Evolutionary conservation across 148 eudicot genomes (phyloP), one percentile per base, ranked within the genome.

Genomic region (Chenopodium quinoa): DNA sequence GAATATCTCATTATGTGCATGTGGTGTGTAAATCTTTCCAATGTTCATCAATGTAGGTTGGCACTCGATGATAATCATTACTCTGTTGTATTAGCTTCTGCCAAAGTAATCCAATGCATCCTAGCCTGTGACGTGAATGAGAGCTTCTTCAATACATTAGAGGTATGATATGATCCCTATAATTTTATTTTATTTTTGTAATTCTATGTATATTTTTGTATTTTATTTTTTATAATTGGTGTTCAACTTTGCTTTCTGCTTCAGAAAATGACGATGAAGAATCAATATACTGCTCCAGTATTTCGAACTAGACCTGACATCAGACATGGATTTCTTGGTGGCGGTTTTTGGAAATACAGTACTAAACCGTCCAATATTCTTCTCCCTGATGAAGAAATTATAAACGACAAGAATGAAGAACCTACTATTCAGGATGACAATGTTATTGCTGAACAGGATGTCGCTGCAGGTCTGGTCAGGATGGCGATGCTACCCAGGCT

Each of bases 261-360:
- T 82, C 90, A 96, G 99, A 92, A 87, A 88, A 75, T 80, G 74
- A 84, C 87, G 76, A 76, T 77, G 82, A 85, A 83, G 85, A 92
- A 89, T 83, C 84, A 88, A 32, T 90, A 79, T 79, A 91, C 98
- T 67, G 93, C 97, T 75, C 98, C 99, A 63, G 90, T 96, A 78
- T 96, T 96, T 83, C 96, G 99, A 87, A 87, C 89, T 82, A 90
- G 90, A 79, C 97, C 97, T 65, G 93, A 91, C 75, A 83, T 91
- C 66, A 91, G 86, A 71, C 83, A 75, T 83, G 98, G 99, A 73
- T 96, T 89, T 79, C 94, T 95, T 87, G 89, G 86, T 79, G 97
- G 99, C 70, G 96, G 97, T 73, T 95, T 90, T 79, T 96, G 99
- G 98, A 96, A 96, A 87, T 96, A 93, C 83, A 93, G 83, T 81